Evolutionary conservation across 139 green algal species (phyloP).

Genomic region (Bryopsis sp.): DNA sequence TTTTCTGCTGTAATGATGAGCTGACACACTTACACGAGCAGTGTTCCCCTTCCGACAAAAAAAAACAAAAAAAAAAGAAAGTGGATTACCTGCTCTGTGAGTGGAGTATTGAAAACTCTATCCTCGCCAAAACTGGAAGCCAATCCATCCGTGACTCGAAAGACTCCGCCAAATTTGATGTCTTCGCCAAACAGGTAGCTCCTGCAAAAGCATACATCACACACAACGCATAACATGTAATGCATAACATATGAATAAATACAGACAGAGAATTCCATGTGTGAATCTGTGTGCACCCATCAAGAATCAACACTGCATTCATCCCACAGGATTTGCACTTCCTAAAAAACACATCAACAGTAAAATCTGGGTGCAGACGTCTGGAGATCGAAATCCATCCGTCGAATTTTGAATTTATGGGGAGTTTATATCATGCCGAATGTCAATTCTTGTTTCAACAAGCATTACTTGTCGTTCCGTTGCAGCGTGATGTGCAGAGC

Average conservation of each 20-base stretch:
- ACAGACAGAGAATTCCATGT: background rate
- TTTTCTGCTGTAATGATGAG: too few relatives aligned
- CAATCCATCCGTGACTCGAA: slow-evolving; percentile 79
- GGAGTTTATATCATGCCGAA: background rate
- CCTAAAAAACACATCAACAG: background rate
- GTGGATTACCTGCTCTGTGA: slow-evolving; percentile 65
- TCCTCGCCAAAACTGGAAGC: slow-evolving; percentile 45
- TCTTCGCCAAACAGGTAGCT: slow-evolving; percentile 82
- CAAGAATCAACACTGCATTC: background rate
- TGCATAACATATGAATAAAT: background rate
- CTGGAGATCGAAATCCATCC: background rate
- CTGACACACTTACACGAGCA: too few relatives aligned
- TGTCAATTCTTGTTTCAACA: background rate
- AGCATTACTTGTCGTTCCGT: slow-evolving; percentile 33
- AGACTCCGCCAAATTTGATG: slow-evolving; percentile 87
- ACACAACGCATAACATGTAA: background rate
- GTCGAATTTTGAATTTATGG: background rate
- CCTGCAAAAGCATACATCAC: slow-evolving; percentile 27
- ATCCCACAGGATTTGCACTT: background rate
- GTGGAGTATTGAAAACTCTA: slow-evolving; percentile 89
- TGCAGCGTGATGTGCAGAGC: slow-evolving; percentile 65
- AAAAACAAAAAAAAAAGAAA: background rate
- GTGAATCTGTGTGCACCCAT: background rate
- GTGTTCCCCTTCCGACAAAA: background rate
- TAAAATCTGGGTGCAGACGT: background rate